These are phyloP conservation scores for Fusarium scirpi DNA, from an alignment of 2,329 filamentous ascomycete species.

Conservation along the genomic window DNA sequence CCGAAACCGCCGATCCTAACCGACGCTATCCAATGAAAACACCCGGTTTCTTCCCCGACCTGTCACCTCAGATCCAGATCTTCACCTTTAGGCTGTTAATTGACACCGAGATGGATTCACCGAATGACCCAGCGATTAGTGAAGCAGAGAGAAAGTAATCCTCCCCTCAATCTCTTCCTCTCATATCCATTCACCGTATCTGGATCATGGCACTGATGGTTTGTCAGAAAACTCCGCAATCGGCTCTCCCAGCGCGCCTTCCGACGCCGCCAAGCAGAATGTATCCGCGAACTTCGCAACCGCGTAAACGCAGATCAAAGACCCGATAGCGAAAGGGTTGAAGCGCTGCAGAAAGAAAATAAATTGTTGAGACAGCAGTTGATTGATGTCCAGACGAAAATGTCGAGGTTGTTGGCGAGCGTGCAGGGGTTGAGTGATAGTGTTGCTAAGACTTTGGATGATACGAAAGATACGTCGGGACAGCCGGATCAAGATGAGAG, in stretches of 20 bases:
- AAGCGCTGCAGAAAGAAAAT: constrained; percentile 46
- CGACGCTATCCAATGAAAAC: not conserved
- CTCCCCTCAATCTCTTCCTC: too few species aligned
- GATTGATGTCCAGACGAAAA: constrained; percentile 47
- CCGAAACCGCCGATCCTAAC: not conserved
- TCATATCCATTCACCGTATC: too few species aligned
- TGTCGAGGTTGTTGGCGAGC: constrained; percentile 43
- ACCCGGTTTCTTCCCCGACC: not conserved
- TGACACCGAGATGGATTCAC: not conserved
- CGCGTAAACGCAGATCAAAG: constrained; percentile 40
- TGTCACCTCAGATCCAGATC: not conserved
- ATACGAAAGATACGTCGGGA: not conserved
- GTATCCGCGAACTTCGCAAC: constrained; percentile 44
- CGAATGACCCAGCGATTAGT: not conserved
- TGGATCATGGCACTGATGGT: not conserved
- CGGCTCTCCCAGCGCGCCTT: constrained; percentile 50
- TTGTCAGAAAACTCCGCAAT: constrained; percentile 48
- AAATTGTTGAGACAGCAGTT: constrained; percentile 44
- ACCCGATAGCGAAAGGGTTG: constrained; percentile 42
- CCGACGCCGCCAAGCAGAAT: constrained; percentile 48
- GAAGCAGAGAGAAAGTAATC: not conserved
- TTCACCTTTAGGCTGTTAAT: not conserved
- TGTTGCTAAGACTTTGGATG: constrained; percentile 44
- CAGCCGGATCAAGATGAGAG: not conserved
- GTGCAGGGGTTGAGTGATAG: constrained; percentile 45